Evolutionary conservation across 495 filamentous ascomycete genomes (phyloP).

Genomic region (Hypomontagnella monticulosa): DNA sequence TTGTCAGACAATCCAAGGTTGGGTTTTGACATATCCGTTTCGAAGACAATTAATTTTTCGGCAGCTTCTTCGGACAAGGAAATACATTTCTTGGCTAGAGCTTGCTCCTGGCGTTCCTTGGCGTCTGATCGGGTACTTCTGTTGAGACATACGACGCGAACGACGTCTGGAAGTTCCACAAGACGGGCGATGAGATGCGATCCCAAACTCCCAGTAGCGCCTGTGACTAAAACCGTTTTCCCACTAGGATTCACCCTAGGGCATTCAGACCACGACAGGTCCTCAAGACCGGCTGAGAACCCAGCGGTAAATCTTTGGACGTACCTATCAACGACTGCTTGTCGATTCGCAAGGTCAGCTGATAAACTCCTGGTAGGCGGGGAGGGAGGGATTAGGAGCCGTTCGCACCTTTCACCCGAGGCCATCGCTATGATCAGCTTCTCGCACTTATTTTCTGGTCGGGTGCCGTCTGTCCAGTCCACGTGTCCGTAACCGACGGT

Average conservation of each 20-base stretch:
- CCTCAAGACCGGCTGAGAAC: constrained; percentile 31
- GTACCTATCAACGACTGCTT: constrained; percentile 42
- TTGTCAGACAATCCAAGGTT: constrained; percentile 57
- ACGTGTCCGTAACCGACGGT: constrained; percentile 57
- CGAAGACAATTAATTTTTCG: constrained; percentile 45
- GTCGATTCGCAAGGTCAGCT: constrained; percentile 43
- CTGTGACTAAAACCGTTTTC: constrained; percentile 61
- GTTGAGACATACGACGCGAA: constrained; percentile 61
- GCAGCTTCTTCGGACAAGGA: constrained; percentile 36
- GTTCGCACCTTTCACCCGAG: constrained; percentile 48
- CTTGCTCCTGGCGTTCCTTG: constrained; percentile 49
- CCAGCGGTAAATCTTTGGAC: constrained; percentile 29
- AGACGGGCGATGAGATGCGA: constrained; percentile 57
- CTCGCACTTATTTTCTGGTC: constrained; percentile 55
- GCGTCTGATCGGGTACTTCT: constrained; percentile 44
- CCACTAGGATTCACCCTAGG: constrained; percentile 41
- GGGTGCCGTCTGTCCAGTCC: constrained; percentile 58
- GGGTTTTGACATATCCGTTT: constrained; percentile 57
- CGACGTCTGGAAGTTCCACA: constrained; percentile 45
- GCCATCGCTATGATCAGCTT: constrained; percentile 59
- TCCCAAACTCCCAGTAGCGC: constrained; percentile 61
- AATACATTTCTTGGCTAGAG: constrained; percentile 51
- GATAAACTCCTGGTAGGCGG: constrained; percentile 37
- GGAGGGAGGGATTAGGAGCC: constrained; percentile 34
- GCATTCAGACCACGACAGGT: neutral